phyloP scores from a whole-genome alignment of 305 asterid species.

The Andrographis paniculata region DNA sequence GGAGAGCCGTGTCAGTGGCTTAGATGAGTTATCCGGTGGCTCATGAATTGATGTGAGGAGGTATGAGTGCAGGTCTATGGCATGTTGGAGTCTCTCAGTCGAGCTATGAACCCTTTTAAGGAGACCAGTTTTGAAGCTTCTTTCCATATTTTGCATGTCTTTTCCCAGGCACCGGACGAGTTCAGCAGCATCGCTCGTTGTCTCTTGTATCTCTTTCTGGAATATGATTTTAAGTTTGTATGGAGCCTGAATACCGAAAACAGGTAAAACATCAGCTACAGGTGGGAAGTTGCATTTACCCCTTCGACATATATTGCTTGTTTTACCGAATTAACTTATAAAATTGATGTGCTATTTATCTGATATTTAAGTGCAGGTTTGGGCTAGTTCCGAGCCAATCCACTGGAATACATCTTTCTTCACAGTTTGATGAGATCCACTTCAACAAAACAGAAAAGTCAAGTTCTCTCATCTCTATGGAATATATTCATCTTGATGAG shows the following conservation, averaged over 20 bases:
- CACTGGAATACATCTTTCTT: no score
- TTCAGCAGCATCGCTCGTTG: slow-evolving; percentile 42
- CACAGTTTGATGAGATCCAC: no score
- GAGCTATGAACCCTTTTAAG: slow-evolving; percentile 42
- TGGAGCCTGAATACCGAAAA: slow-evolving; percentile 35
- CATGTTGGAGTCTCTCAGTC: slow-evolving; percentile 42
- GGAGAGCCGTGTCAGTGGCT: slow-evolving; percentile 22
- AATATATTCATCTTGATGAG: slow-evolving; percentile 2
- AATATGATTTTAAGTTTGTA: slow-evolving; percentile 42
- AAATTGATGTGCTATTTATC: no score
- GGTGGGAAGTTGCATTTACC: no score
- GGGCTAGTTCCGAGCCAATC: no score
- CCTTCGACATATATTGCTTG: no score
- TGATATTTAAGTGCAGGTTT: no score
- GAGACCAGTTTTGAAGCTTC: slow-evolving; percentile 30
- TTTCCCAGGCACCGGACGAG: slow-evolving; percentile 42
- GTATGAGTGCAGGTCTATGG: slow-evolving; percentile 42
- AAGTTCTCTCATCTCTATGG: background rate
- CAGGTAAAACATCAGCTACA: background rate
- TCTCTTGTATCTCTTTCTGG: slow-evolving; percentile 54
- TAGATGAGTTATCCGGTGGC: slow-evolving; percentile 23
- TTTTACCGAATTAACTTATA: no score
- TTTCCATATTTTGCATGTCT: slow-evolving; percentile 38
- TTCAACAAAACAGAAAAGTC: background rate
- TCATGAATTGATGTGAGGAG: slow-evolving; percentile 37